Evolutionary conservation across 768 basidiomycete genomes (phyloP).

Genomic region (Coprinopsis sp.): DNA sequence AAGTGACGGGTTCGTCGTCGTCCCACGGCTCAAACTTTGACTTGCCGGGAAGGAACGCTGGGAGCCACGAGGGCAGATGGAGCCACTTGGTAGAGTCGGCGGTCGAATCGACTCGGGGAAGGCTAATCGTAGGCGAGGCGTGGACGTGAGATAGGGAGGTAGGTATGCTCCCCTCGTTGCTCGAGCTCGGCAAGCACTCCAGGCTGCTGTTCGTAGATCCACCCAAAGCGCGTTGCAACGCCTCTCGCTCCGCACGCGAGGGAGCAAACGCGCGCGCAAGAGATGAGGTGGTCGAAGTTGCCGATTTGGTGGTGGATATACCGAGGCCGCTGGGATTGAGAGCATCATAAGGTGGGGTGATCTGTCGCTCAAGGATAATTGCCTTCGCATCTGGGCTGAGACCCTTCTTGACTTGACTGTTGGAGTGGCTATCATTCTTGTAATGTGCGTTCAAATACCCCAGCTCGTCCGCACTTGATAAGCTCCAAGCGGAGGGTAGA

Average conservation of each 20-base stretch:
- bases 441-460: conserved; percentile 4
- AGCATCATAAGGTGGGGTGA: conserved; percentile 40
- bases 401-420: conserved; percentile 53
- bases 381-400: conserved; percentile 86
- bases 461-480: conserved; percentile 1
- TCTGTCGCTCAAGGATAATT: conserved; percentile 46
- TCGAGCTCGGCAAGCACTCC: conserved; percentile 73
- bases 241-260: conserved; percentile 84
- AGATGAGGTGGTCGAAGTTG: conserved; percentile 42
- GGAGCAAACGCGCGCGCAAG: conserved; percentile 81
- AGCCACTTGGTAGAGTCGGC: conserved; percentile 24
- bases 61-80: conserved; percentile 58
- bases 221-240: conserved; percentile 72
- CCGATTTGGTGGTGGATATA: conserved; percentile 26
- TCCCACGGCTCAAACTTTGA: conserved; percentile 81
- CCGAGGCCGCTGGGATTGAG: conserved; percentile 57
- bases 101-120: conserved; percentile 20
- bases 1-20: conserved; percentile 50
- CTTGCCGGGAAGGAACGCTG: conserved; percentile 59
- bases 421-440: background rate
- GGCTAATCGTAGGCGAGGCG: conserved; percentile 22
- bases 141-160: conserved; percentile 59
- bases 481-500: background rate
- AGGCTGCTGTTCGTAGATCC: conserved; percentile 71
- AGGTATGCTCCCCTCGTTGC: conserved; percentile 69